Evolutionary conservation across 176 grass and related monocot genomes (phyloP).

Genomic region (Juncus inflexus): DNA sequence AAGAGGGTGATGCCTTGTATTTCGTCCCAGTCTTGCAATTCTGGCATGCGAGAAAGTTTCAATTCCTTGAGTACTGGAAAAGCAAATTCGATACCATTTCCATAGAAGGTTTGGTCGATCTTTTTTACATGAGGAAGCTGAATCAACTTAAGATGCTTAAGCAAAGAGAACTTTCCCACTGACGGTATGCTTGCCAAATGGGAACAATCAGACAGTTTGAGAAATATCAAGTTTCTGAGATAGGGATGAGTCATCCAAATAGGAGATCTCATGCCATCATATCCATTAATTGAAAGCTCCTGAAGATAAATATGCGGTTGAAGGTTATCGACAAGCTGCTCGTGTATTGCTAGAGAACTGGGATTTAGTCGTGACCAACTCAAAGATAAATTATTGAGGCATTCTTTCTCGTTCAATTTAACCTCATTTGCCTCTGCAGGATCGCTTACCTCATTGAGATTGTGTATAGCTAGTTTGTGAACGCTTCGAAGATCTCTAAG

Average conservation of each 20-base stretch:
- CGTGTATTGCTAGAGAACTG: not conserved
- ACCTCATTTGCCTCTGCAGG: too few relatives aligned
- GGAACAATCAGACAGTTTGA: not conserved
- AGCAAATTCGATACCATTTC: not conserved
- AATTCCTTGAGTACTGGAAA: slow-evolving; percentile 13
- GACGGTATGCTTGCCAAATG: not conserved
- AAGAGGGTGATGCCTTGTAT: not conserved
- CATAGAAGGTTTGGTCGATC: slow-evolving; percentile 10
- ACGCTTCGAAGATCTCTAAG: slow-evolving; percentile 3
- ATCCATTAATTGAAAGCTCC: not conserved
- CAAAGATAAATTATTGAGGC: not conserved
- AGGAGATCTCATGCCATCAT: not conserved
- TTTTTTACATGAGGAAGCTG: not conserved
- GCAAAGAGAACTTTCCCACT: slow-evolving; percentile 13
- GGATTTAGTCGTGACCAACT: not conserved
- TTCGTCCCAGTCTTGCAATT: slow-evolving; percentile 12
- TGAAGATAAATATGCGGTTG: slow-evolving; percentile 1
- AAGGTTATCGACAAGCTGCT: slow-evolving; percentile 4
- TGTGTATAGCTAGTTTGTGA: not conserved
- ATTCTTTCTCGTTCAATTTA: too few relatives aligned
- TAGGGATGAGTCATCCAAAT: not conserved
- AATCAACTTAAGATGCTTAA: slow-evolving; percentile 1
- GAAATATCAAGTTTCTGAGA: not conserved
- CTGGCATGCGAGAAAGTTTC: not conserved
- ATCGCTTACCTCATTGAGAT: slow-evolving; percentile 33